Evolutionary conservation across 331 rosid species (phyloP).

Genomic region (Malus hybrid): DNA sequence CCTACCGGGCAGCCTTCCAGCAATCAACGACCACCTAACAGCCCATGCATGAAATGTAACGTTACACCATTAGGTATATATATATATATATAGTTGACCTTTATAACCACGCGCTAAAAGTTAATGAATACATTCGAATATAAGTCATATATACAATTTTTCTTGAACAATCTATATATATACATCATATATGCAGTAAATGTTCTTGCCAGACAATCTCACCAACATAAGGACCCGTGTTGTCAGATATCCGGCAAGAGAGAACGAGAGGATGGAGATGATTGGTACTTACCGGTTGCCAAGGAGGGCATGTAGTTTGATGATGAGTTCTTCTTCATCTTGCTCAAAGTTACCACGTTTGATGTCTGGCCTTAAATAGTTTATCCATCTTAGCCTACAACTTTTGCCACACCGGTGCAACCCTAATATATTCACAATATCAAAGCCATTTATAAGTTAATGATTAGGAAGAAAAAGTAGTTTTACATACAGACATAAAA

Average conservation of each 20-base stretch:
- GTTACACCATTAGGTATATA: background rate
- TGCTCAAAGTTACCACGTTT: conserved; percentile 61
- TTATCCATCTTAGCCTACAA: conserved; percentile 73
- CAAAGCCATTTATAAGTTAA: background rate
- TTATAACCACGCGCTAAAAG: background rate
- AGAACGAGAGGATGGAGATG: background rate
- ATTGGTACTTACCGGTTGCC: conserved; percentile 51
- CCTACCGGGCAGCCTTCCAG: conserved; percentile 74
- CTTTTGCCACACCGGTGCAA: conserved; percentile 71
- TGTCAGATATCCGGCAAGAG: background rate
- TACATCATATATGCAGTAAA: background rate
- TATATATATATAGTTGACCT: background rate
- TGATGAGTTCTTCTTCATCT: conserved; percentile 75
- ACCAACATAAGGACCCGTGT: background rate
- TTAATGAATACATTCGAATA: background rate
- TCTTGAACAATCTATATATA: too few relatives aligned
- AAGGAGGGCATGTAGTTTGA: conserved; percentile 72
- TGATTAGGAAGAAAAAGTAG: background rate
- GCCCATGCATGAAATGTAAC: background rate
- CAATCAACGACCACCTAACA: conserved; percentile 58
- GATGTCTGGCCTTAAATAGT: conserved; percentile 58
- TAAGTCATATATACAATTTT: too few relatives aligned
- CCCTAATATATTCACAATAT: conserved; percentile 20
- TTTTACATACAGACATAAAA: background rate
- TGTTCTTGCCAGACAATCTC: background rate